Conservation (phyloP, 495 filamentous ascomycete genomes). For the Neurospora sp. region DNA sequence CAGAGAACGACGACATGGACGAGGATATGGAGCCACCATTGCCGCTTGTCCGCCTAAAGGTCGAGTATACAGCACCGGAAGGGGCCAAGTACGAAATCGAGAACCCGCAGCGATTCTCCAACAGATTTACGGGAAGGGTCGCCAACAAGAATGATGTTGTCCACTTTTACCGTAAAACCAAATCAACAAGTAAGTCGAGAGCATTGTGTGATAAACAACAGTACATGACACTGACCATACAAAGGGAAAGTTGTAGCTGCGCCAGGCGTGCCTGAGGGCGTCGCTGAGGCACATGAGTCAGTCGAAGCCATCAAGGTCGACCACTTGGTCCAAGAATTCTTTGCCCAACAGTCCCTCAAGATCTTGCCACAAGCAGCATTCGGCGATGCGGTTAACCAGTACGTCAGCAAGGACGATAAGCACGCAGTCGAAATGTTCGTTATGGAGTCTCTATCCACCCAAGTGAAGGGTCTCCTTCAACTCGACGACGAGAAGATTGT, state of each 20-base stretch:
- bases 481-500: slow-evolving; percentile 55
- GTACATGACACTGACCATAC: slow-evolving; percentile 2
- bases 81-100: slow-evolving; percentile 82
- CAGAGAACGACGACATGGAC: slow-evolving; percentile 36
- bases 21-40: slow-evolving; percentile 59
- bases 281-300: slow-evolving; percentile 46
- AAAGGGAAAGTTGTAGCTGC: slow-evolving; percentile 23
- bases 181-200: slow-evolving; percentile 23
- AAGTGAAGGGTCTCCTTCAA: slow-evolving; percentile 66
- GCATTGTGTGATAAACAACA: neutral
- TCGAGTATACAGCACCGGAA: slow-evolving; percentile 83
- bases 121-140: slow-evolving; percentile 79
- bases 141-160: slow-evolving; percentile 93
- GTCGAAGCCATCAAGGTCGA: slow-evolving; percentile 79
- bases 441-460: slow-evolving; percentile 62
- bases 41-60: slow-evolving; percentile 78
- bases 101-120: slow-evolving; percentile 95
- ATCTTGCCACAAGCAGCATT: slow-evolving; percentile 88
- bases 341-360: slow-evolving; percentile 73
- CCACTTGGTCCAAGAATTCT: slow-evolving; percentile 74
- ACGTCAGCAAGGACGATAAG: slow-evolving; percentile 92
- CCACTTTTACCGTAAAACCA: slow-evolving; percentile 84
- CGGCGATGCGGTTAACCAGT: slow-evolving; percentile 86
- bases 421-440: slow-evolving; percentile 88
- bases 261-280: slow-evolving; percentile 42